These are phyloP conservation scores for Quercus aquifolioides DNA, from an alignment of 306 rosid species.

Conservation along the genomic window DNA sequence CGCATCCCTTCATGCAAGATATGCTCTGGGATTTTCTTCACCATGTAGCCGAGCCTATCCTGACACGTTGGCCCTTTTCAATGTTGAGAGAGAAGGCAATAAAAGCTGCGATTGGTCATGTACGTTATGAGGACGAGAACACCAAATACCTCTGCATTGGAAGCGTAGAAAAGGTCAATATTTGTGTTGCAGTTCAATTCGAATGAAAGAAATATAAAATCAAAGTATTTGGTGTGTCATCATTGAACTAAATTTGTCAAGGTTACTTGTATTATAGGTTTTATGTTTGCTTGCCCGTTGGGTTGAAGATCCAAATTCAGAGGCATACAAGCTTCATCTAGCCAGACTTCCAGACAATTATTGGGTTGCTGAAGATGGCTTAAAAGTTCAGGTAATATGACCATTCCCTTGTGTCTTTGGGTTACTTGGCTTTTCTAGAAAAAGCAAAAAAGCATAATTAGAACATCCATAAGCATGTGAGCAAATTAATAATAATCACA, in stretches of 20 bases:
- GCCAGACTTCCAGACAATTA: conserved; percentile 59
- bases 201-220: not conserved
- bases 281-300: conserved; percentile 59
- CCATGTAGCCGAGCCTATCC: conserved; percentile 54
- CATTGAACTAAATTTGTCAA: not conserved
- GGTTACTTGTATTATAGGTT: conserved; percentile 19
- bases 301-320: conserved; percentile 66
- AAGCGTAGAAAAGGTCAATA: conserved; percentile 52
- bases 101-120: conserved; percentile 43
- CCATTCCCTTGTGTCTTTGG: not conserved
- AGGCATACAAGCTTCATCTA: conserved; percentile 67
- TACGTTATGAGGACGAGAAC: conserved; percentile 62
- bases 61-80: conserved; percentile 54
- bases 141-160: conserved; percentile 70
- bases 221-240: not conserved
- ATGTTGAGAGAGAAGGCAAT: conserved; percentile 53
- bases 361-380: conserved; percentile 86
- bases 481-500: not conserved
- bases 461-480: too few species aligned
- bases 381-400: conserved; percentile 54
- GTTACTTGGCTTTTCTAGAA: too few species aligned
- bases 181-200: not conserved
- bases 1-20: conserved; percentile 66
- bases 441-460: too few species aligned
- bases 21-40: conserved; percentile 58